Base-by-base conservation (phyloP, 768 basidiomycete genomes). In the Lepiota venenata region DNA sequence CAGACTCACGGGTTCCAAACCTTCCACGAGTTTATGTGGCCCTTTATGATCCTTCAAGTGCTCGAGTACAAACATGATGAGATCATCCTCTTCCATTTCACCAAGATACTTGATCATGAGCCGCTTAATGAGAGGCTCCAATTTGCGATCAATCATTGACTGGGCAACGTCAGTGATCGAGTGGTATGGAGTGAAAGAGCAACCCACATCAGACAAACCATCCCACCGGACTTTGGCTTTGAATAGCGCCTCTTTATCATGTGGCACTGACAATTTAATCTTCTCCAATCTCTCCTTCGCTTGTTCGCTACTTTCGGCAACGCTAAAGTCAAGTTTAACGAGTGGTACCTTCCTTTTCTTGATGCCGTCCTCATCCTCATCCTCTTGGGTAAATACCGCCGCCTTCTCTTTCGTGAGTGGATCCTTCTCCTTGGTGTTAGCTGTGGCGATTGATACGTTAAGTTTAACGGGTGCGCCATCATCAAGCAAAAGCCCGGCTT, bases 61-160 rank as follows among this genome's bases (percentile, higher is more conserved):
- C 67, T 97, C 94, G 11, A 96, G 72, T 7, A 91, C 92, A 66
- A 93, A 97, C 83, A 96, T 91, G 53, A 93, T 87, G 56, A 97
- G 78, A 64, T 98, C 94, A 58, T 94, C 91, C 64, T 96, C 94
- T 57, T 94, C 91, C 64, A 93, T 79, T 64, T 95, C 93, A 55
- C 93, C 94, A 11, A 98, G 82, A 63, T 90, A 92, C 66, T 89
- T 88, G 35, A 81, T 78, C 84, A 98, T 93, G 60, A 88, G 78
- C 7, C 82, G 81, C 58, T 91, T 88, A 22, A 93, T 83, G 50
- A 95, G 72, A 27, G 91, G 87, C 66, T 93, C 88, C 15, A 98
- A 75, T 69, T 96, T 97, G 39, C 84, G 80, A 61, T 91, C 88
- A 61, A 96, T 87, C 69, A 90, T 78, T 27, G 73, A 72, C 93